Conservation (phyloP, 495 filamentous ascomycete genomes). For the Neurospora hispaniola region DNA sequence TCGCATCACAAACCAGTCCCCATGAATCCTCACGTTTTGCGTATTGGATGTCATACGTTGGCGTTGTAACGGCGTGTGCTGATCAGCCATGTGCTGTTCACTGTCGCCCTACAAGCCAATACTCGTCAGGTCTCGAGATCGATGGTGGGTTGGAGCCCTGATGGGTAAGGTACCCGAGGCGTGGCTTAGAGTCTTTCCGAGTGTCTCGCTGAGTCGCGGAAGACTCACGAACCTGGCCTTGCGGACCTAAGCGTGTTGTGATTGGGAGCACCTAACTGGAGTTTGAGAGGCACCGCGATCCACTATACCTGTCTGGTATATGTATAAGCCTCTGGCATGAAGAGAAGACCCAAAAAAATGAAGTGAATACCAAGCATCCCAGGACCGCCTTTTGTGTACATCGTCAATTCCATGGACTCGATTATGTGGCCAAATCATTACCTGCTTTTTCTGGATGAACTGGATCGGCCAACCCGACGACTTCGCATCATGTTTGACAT, state of each 20-base stretch:
- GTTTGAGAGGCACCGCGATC: constrained; percentile 41
- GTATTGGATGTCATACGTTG: constrained; percentile 46
- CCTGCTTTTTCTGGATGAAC: constrained; percentile 43
- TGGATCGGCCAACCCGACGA: constrained; percentile 63
- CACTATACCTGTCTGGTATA: constrained; percentile 22
- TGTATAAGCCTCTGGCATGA: not conserved
- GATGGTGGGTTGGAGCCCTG: not conserved
- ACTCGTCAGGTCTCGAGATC: constrained; percentile 38
- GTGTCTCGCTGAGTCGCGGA: constrained; percentile 42
- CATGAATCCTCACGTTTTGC: constrained; percentile 51
- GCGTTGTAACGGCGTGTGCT: constrained; percentile 38
- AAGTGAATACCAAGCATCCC: constrained; percentile 10
- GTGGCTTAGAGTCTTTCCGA: constrained; percentile 40
- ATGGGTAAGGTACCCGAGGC: not conserved
- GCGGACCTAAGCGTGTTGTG: constrained; percentile 27
- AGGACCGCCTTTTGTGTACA: constrained; percentile 36
- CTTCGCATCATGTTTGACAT: constrained; percentile 50
- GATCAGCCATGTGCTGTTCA: constrained; percentile 44
- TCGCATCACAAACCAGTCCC: constrained; percentile 52
- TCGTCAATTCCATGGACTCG: constrained; percentile 36
- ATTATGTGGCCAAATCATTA: constrained; percentile 30
- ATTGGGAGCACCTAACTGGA: constrained; percentile 23
- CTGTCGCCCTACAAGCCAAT: constrained; percentile 53
- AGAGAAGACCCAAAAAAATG: not conserved
- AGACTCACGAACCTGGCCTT: constrained; percentile 52